Percentiles rank a stretch among this genome's conserved stretches.
phyloP scores from a whole-genome alignment of 2,329 filamentous ascomycete species.

The Calonectria hawksworthii region DNA sequence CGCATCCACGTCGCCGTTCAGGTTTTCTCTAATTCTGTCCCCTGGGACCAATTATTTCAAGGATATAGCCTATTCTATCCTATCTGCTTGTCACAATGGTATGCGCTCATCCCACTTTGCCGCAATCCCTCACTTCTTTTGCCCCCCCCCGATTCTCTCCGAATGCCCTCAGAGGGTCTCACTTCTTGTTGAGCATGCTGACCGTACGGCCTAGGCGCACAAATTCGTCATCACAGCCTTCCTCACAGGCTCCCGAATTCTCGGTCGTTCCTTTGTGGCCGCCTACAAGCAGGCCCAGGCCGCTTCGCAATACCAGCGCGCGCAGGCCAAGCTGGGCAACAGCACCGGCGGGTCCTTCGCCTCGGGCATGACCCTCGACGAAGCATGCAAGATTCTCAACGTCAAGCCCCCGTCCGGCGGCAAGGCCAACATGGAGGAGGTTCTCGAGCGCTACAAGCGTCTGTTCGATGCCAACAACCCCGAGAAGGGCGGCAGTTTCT shows the following conservation, averaged over 20 bases:
- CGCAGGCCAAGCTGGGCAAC: constrained; percentile 74
- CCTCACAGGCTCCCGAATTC: constrained; percentile 89
- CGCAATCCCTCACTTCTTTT: constrained; percentile 8
- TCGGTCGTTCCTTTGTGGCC: constrained; percentile 93
- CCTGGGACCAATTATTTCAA: constrained; percentile 1
- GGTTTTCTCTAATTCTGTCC: constrained; percentile 21
- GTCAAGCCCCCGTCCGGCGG: constrained; percentile 86
- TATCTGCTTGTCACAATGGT: constrained; percentile 46
- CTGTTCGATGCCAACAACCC: constrained; percentile 96
- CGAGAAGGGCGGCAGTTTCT: constrained; percentile 96
- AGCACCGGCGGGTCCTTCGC: constrained; percentile 66
- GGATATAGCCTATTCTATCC: constrained; percentile 7
- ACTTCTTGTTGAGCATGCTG: constrained; percentile 28
- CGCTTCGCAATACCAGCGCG: constrained; percentile 83
- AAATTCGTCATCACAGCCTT: constrained; percentile 91
- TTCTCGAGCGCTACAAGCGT: constrained; percentile 91
- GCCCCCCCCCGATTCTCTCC: constrained; percentile 26
- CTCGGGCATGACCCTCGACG: constrained; percentile 89
- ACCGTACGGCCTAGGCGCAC: constrained; percentile 77
- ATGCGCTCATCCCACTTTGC: constrained; percentile 31
- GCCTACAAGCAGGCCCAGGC: constrained; percentile 96
- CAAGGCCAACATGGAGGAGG: constrained; percentile 81
- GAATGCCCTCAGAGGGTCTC: constrained; percentile 29
- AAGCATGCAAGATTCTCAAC: constrained; percentile 97
- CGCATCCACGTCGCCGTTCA: constrained; percentile 40